Conservation (phyloP, 2,329 filamentous ascomycete species). For the Aspergillus transmontanensis region DNA sequence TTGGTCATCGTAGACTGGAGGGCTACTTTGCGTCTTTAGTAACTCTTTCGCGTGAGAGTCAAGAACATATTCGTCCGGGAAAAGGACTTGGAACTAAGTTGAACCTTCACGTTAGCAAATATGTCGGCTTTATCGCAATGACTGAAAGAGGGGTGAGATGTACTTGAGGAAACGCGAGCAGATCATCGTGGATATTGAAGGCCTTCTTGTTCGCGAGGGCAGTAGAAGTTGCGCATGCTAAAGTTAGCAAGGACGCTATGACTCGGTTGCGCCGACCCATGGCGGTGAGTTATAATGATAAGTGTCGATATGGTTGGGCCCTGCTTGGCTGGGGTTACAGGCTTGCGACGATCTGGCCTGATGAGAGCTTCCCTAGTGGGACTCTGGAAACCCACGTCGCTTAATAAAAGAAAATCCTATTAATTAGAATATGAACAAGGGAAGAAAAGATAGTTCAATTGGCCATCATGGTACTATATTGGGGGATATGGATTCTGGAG, state of each 20-base stretch:
- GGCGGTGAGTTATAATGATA: not conserved
- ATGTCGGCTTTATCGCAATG: not conserved
- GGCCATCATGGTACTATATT: not conserved
- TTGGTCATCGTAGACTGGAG: conserved; percentile 17
- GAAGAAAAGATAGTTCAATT: not conserved
- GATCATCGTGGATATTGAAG: conserved; percentile 87
- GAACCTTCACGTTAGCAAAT: not conserved
- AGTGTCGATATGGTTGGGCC: not conserved
- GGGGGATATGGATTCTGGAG: not conserved
- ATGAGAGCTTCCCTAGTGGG: conserved; percentile 5
- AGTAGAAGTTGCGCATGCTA: conserved; percentile 34
- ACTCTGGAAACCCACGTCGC: not conserved
- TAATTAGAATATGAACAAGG: not conserved
- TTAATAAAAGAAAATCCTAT: not conserved
- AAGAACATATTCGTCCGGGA: conserved; percentile 71
- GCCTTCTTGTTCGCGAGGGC: conserved; percentile 57
- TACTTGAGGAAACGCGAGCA: conserved; percentile 86
- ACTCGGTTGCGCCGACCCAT: conserved; percentile 30
- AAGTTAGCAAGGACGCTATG: conserved; percentile 32
- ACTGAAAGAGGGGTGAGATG: conserved; percentile 20
- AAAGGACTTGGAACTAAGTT: conserved; percentile 76
- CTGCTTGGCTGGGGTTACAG: not conserved
- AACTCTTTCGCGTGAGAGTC: conserved; percentile 70
- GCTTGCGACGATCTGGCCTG: conserved; percentile 12
- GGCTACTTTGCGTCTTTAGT: conserved; percentile 27